Evolutionary conservation across 2,329 filamentous ascomycete genomes (phyloP), one percentile per base, ranked within the genome.

Genomic region (Cercospora zeae-maydis): DNA sequence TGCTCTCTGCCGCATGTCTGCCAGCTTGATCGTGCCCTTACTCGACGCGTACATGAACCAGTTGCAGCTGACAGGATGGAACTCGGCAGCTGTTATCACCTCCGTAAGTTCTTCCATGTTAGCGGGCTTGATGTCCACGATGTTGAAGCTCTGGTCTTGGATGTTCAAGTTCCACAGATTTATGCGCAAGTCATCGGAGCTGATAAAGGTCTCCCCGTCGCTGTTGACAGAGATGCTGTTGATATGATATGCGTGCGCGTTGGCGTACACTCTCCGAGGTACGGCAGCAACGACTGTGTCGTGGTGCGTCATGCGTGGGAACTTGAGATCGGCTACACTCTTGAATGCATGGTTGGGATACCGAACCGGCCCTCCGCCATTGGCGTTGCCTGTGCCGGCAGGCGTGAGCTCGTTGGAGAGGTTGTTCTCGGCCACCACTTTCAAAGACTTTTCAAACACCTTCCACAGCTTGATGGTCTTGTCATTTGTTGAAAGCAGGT

Each of bases 171-270:
- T 98, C 95, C 95, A 99, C 61, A 99, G 83, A 78, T 99, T 99
- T 83, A 99, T 96, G 67, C 95, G 89, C 67, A 99, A 82, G 76
- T 99, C 95, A 76, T 99, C 95, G 76, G 93, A 97, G 81, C 93
- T 97, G 80, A 99, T 97, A 79, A 98, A 99, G 0, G 95, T 99
- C 82, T 99, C 95, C 62, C 93, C 95, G 77, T 99, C 95, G 76
- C 93, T 98, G 83, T 99, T 99, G 73, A 98, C 95, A n/a, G 95
- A 98, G 78, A 99, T 99, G 82, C 95, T 98, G 82, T 99, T 99
- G 85, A 99, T 98, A 79, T 99, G 95, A 77, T 99, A 99, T 69
- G 95, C 95, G 77, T 99, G 95, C 57, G 95, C 95, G 76, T 99
- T 99, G 71, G 95, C 93, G 77, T 98, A 99, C 39, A 93, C 97